Evolutionary conservation across 2,329 filamentous ascomycete species (phyloP).

Genomic region (Nothophaeocryptopus gaeumannii): DNA sequence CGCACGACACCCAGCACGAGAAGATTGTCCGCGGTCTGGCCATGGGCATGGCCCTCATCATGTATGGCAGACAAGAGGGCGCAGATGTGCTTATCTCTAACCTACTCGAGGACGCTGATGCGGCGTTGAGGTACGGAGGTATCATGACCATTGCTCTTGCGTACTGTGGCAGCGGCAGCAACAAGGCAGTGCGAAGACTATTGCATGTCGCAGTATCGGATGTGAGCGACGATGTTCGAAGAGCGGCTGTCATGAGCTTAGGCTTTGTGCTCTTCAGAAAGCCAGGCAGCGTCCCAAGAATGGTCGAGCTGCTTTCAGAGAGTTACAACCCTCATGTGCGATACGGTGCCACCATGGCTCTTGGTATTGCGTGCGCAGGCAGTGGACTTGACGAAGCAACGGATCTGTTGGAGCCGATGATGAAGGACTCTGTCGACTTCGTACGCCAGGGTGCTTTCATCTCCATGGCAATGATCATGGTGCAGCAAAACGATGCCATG

Average conservation of each 20-base stretch:
- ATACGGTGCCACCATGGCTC: constrained; percentile 96
- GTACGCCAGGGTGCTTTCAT: constrained; percentile 95
- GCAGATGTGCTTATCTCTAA: constrained; percentile 94
- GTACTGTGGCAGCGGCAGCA: constrained; percentile 95
- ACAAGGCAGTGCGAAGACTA: constrained; percentile 95
- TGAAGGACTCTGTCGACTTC: constrained; percentile 98
- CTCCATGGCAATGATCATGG: constrained; percentile 93
- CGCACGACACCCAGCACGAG: constrained; percentile 96
- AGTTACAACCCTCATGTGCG: constrained; percentile 98
- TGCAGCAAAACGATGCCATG: constrained; percentile 99
- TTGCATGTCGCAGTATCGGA: constrained; percentile 96
- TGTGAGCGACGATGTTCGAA: constrained; percentile 94
- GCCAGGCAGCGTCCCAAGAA: constrained; percentile 91
- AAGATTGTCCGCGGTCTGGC: constrained; percentile 97
- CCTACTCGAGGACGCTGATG: constrained; percentile 87
- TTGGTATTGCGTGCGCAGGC: constrained; percentile 95
- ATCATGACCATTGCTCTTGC: constrained; percentile 98
- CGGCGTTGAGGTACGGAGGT: constrained; percentile 90
- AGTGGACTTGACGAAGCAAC: constrained; percentile 95
- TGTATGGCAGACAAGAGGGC: constrained; percentile 93
- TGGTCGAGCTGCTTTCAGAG: constrained; percentile 97
- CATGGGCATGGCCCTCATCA: constrained; percentile 95
- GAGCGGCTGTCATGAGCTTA: constrained; percentile 94
- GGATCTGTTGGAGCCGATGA: constrained; percentile 96
- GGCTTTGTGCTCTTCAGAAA: constrained; percentile 99